Evolutionary conservation across 2,329 filamentous ascomycete species (phyloP).

Genomic region (Zymoseptoria crescenta): DNA sequence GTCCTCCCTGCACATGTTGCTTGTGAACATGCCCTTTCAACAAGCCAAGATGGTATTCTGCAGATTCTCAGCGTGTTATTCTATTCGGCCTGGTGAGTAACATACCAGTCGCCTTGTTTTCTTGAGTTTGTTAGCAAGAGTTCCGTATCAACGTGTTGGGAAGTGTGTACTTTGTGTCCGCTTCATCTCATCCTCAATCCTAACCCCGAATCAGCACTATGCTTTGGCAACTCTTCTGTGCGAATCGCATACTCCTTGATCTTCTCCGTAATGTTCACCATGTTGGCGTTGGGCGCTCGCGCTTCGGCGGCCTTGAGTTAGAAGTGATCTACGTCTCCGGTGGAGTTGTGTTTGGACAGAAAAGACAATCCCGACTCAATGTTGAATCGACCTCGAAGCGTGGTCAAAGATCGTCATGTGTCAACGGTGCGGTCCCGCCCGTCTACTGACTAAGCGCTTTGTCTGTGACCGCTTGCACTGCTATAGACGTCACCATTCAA

Average conservation of each 20-base stretch:
- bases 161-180: slow-evolving; percentile 84
- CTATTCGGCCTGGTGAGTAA: slow-evolving; percentile 5
- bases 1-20: no score
- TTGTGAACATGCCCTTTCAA: slow-evolving; percentile 70
- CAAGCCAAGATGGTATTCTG: slow-evolving; percentile 96
- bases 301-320: background rate
- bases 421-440: background rate
- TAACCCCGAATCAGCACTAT: slow-evolving; percentile 34
- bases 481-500: background rate
- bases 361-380: background rate
- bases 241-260: slow-evolving; percentile 79
- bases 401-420: background rate
- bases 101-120: slow-evolving; percentile 98
- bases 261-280: slow-evolving; percentile 99
- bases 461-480: background rate
- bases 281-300: slow-evolving; percentile 38
- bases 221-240: no score
- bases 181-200: slow-evolving; percentile 99
- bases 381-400: background rate
- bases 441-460: background rate
- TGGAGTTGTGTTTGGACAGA: background rate
- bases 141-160: slow-evolving; percentile 1
- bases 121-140: slow-evolving; percentile 45
- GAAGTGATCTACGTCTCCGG: background rate
- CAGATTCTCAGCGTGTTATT: slow-evolving; percentile 29